Conservation (phyloP, 202 grass and related monocot species). For the Digitaria exilis region DNA sequence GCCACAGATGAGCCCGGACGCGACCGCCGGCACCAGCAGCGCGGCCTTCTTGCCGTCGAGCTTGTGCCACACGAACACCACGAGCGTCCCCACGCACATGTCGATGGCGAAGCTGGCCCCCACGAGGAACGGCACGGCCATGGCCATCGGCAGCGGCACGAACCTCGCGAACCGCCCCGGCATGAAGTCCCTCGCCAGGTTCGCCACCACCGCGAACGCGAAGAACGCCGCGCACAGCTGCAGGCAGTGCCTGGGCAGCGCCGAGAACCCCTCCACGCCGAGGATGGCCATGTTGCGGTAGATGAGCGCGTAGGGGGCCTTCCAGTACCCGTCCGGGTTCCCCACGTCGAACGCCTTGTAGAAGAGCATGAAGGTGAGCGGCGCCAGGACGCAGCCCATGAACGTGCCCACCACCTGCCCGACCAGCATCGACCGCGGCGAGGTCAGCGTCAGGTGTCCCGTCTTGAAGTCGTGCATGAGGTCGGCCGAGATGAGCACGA, state of each 20-base stretch:
- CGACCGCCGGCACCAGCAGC: constrained; percentile 77
- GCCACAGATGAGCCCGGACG: constrained; percentile 86
- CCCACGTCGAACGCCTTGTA: constrained; percentile 91
- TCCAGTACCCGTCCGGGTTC: constrained; percentile 82
- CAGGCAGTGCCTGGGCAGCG: constrained; percentile 79
- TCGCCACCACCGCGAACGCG: constrained; percentile 66
- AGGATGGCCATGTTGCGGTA: constrained; percentile 98
- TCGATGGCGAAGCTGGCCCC: constrained; percentile 95
- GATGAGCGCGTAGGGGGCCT: constrained; percentile 92
- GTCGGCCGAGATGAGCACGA: constrained; percentile 87
- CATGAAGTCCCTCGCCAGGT: constrained; percentile 70
- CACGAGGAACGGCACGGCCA: constrained; percentile 93
- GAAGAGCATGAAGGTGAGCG: constrained; percentile 90
- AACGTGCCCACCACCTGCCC: constrained; percentile 73
- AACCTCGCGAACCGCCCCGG: constrained; percentile 46
- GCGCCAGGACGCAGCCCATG: constrained; percentile 86
- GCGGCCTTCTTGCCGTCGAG: constrained; percentile 60
- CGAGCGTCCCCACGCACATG: constrained; percentile 84
- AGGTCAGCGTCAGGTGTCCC: constrained; percentile 87
- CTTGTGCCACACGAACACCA: constrained; percentile 78
- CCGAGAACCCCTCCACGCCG: constrained; percentile 81
- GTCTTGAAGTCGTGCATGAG: constrained; percentile 98
- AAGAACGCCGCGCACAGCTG: constrained; percentile 82
- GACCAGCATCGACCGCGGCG: constrained; percentile 85
- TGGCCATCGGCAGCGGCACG: constrained; percentile 95